A percentile compares a stretch with the other conserved stretches of the same genome.
These are phyloP conservation scores for Ustilago crameri DNA, from an alignment of 1,284 basidiomycete species.

Conservation along the genomic window DNA sequence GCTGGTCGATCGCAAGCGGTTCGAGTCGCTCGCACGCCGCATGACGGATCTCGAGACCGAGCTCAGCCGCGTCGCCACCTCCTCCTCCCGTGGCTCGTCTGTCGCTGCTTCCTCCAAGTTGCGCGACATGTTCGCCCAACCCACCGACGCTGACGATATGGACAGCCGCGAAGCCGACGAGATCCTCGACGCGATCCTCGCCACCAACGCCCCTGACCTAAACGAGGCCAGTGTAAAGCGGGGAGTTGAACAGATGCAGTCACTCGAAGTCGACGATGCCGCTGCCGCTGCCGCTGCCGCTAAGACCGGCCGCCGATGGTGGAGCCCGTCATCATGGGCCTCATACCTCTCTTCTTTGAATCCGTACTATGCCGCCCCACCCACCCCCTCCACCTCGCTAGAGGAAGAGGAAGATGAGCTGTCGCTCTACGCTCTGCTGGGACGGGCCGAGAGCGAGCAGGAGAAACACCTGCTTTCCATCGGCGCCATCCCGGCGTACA, in stretches of 20 bases:
- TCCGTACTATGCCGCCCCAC: constrained; percentile 31
- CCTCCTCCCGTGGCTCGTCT: not conserved
- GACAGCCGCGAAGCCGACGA: constrained; percentile 5
- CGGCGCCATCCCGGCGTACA: constrained; percentile 57
- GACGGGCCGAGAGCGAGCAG: constrained; percentile 18
- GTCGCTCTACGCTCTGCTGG: constrained; percentile 27
- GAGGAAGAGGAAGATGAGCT: constrained; percentile 24
- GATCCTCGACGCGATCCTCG: constrained; percentile 16
- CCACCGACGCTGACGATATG: not conserved
- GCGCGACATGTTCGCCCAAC: constrained; percentile 18
- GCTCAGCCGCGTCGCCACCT: constrained; percentile 3
- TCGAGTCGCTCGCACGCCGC: constrained; percentile 54
- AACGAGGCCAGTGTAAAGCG: not conserved
- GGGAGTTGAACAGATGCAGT: too few species aligned
- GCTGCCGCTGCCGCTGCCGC: too few species aligned
- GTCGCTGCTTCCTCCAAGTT: constrained; percentile 1
- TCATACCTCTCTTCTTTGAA: constrained; percentile 40
- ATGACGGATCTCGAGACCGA: constrained; percentile 54
- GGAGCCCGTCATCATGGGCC: constrained; percentile 19
- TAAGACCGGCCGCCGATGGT: constrained; percentile 2
- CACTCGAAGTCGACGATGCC: too few species aligned
- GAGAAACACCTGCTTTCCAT: constrained; percentile 29
- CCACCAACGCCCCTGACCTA: not conserved
- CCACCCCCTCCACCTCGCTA: not conserved
- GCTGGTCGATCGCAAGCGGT: constrained; percentile 55